Evolutionary conservation across 805 yeast genomes (phyloP), one percentile per base, ranked within the genome.

Genomic region (Cyberlindnera euphorbiiphila): DNA sequence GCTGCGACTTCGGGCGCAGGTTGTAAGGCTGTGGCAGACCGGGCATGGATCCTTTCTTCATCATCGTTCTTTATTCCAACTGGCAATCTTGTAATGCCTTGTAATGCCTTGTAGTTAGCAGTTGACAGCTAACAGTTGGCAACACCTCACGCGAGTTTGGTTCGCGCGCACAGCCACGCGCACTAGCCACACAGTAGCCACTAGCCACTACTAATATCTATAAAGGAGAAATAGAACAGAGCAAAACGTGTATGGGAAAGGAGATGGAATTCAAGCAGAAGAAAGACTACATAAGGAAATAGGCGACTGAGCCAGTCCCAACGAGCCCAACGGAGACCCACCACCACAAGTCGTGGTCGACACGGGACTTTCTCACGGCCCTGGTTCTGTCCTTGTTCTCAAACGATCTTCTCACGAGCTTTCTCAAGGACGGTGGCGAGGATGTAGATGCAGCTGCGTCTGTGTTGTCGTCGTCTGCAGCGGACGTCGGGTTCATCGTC

Each of bases 401-500:
- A 51, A 88, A 68, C 7, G 85, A 68, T 59, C 96, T 74, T 59
- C 77, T 78, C 32, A 86, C 75, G 39, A 74, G 66, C 36, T 64
- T 51, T 39, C 59, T 62, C 30, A 61, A 41, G 51, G 65, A n/a
- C n/a, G n/a, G n/a, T n/a, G n/a, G n/a, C n/a, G n/a, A 36, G 14
- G 46, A 48, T 14, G 53, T 35, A 2, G 39, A 59, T 10, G 65
- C 45, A 32, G 64, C 42, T 5, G 69, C 49, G 6, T 54, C 50
- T n/a, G n/a, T n/a, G n/a, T n/a, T n/a, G n/a, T n/a, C n/a, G n/a
- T n/a, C n/a, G n/a, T n/a, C n/a, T 5, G 55, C 61, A 6, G 69
- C 55, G 2, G 67, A 64, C 3, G 95, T 85, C 16, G 98, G 98
- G 61, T 89, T 91, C 70, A 93, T 66, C 0, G 97, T 89, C 36